Base-by-base conservation (phyloP, 169 alveolate species). In the Plasmodium malariae region DNA sequence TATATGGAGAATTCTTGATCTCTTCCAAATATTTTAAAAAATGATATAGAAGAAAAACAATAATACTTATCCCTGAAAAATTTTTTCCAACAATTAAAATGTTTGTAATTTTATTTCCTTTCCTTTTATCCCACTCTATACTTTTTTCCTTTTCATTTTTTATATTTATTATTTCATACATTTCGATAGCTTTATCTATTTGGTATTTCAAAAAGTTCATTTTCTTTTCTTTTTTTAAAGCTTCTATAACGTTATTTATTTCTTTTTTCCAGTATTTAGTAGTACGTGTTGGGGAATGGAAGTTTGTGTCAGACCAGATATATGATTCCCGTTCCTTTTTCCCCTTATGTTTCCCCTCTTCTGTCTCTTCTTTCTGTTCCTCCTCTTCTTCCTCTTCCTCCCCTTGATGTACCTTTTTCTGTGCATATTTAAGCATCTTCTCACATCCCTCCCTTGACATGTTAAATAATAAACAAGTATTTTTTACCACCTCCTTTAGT, bases 141-240 rank as follows among this genome's bases (percentile, higher is more conserved):
- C 14, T 14, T 24, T 34, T 40, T 36, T 34, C 54, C 2, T 17
- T 65, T 63, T 74, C 36, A 5, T 24, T 40, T 24, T 48, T 26
- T 5, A 21, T 14, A 78, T 65, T 60, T 28, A 78, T 4, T 3
- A 78, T 30, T 45, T 43, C 48, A 6, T 48, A 78, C n/a, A 78
- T 12, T 21, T 78, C 78, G 0, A 65, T 6, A 7, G 78, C 74
- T 63, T 78, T 78, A n/a, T 45, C 17, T 5, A 78, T 49, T 45
- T 78, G 89, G n/a, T 78, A 78, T 48, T 60, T 78, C 55, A 78
- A 26, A 51, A 78, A 62, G 21, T 11, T 62, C 28, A 78, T 26
- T 48, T 78, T 60, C 14, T 43, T 60, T 48, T 78, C 76, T 54
- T 62, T 48, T 28, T 14, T 60, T n/a, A 78, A 14, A 19, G 30